Evolutionary conservation across 2,329 filamentous ascomycete species (phyloP).

Genomic region (Stemphylium beticola): DNA sequence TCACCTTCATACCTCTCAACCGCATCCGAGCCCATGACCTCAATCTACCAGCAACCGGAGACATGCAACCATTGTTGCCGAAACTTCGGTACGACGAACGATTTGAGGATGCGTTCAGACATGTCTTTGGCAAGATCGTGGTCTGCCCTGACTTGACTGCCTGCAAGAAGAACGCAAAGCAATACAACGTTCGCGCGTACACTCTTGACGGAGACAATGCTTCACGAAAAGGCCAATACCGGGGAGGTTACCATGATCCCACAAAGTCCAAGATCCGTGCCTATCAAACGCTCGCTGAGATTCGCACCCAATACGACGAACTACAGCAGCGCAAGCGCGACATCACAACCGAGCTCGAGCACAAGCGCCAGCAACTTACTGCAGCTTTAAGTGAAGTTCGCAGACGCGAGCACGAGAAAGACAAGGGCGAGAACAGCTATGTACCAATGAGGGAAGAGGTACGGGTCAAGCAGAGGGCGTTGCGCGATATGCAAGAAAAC

Average conservation of each 20-base stretch:
- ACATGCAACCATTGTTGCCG: slow-evolving; percentile 84
- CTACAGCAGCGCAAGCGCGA: slow-evolving; percentile 68
- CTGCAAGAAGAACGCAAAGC: slow-evolving; percentile 88
- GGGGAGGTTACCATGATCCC: slow-evolving; percentile 90
- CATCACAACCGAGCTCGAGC: slow-evolving; percentile 73
- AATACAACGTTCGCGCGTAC: slow-evolving; percentile 89
- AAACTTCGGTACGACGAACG: slow-evolving; percentile 79
- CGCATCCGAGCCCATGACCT: slow-evolving; percentile 73
- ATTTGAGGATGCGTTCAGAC: slow-evolving; percentile 86
- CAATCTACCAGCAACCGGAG: slow-evolving; percentile 83
- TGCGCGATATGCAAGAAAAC: slow-evolving; percentile 74
- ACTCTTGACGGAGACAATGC: slow-evolving; percentile 94
- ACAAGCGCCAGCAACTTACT: slow-evolving; percentile 88
- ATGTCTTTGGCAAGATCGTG: slow-evolving; percentile 94
- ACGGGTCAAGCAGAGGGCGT: slow-evolving; percentile 73
- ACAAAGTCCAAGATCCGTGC: slow-evolving; percentile 86
- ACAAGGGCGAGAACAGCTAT: slow-evolving; percentile 81
- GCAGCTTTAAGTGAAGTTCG: slow-evolving; percentile 81
- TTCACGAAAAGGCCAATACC: slow-evolving; percentile 93
- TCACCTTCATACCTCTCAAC: slow-evolving; percentile 94
- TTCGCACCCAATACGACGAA: slow-evolving; percentile 75
- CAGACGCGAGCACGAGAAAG: slow-evolving; percentile 78
- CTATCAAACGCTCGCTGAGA: slow-evolving; percentile 75
- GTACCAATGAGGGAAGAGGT: slow-evolving; percentile 80
- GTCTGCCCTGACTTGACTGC: slow-evolving; percentile 89